A percentile compares a stretch with the other conserved stretches of the same genome.
These are phyloP conservation scores for Starmerella apicola DNA, from an alignment of 805 yeast genomes.

Conservation along the genomic window DNA sequence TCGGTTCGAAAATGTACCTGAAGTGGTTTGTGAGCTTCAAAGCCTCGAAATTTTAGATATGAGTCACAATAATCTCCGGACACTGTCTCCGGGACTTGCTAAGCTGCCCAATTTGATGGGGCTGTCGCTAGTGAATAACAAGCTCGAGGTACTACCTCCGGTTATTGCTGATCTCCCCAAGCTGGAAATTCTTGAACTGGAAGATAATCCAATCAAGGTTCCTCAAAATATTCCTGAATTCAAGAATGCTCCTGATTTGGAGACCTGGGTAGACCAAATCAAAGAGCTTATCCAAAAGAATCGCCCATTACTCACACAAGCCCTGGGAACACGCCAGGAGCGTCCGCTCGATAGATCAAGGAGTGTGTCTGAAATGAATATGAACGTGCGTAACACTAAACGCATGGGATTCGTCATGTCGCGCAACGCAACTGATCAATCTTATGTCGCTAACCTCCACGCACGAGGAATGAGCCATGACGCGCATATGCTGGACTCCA, in stretches of 20 bases:
- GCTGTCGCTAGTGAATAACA: conserved; percentile 50
- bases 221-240: conserved; percentile 9
- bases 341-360: conserved; percentile 21
- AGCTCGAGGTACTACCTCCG: conserved; percentile 43
- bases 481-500: conserved; percentile 6
- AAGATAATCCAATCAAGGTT: conserved; percentile 46
- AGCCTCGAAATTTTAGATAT: conserved; percentile 55
- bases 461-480: conserved; percentile 33
- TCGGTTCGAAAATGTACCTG: conserved; percentile 42
- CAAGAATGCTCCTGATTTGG: conserved; percentile 31
- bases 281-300: conserved; percentile 15
- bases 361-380: conserved; percentile 31
- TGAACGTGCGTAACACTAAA: conserved; percentile 50
- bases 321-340: background rate
- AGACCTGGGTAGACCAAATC: conserved; percentile 31
- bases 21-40: conserved; percentile 26
- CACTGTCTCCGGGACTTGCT: conserved; percentile 36
- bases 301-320: background rate
- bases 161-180: conserved; percentile 39
- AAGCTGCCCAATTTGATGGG: conserved; percentile 34
- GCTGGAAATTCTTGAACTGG: conserved; percentile 47
- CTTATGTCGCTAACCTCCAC: conserved; percentile 18
- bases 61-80: conserved; percentile 41
- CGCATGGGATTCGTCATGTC: conserved; percentile 56
- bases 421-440: conserved; percentile 16